Conservation (phyloP, 805 yeast genomes). For the Lipomyces starkeyi region DNA sequence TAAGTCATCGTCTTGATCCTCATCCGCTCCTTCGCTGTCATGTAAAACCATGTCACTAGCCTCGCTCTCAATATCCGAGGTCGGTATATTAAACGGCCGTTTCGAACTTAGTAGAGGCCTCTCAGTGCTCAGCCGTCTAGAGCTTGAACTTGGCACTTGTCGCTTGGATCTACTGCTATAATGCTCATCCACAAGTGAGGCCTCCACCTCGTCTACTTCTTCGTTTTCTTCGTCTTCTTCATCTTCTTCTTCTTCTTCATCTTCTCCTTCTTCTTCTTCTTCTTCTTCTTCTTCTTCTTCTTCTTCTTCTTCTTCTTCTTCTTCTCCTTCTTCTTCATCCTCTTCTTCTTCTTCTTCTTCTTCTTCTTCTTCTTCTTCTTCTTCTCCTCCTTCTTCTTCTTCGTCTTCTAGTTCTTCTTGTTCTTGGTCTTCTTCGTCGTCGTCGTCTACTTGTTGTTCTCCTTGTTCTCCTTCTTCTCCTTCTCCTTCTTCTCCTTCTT, state of each 20-base stretch:
- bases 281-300: constrained; percentile 7
- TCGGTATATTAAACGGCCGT: not conserved
- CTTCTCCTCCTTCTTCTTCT: constrained; percentile 6
- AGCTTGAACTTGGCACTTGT: not conserved
- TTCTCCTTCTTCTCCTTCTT: constrained; percentile 11
- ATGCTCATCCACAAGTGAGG: constrained; percentile 8
- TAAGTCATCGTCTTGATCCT: constrained; percentile 40
- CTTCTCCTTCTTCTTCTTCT: constrained; percentile 22
- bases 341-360: constrained; percentile 17
- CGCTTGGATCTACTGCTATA: not conserved
- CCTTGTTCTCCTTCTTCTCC: constrained; percentile 4
- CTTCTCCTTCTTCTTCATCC: constrained; percentile 9
- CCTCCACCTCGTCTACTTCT: constrained; percentile 34
- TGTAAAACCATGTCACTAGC: constrained; percentile 6
- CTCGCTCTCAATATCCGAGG: constrained; percentile 14
- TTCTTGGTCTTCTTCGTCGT: constrained; percentile 7
- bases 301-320: constrained; percentile 23
- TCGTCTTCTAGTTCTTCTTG: constrained; percentile 19
- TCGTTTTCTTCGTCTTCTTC: constrained; percentile 16
- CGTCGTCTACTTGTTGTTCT: constrained; percentile 14
- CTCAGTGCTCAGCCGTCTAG: constrained; percentile 2
- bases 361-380: constrained; percentile 13
- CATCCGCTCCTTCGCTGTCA: constrained; percentile 34
- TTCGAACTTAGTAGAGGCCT: not conserved
- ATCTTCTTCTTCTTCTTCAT: constrained; percentile 28